Conservation (phyloP, 106 monocot genomes). For the Allium fistulosum region DNA sequence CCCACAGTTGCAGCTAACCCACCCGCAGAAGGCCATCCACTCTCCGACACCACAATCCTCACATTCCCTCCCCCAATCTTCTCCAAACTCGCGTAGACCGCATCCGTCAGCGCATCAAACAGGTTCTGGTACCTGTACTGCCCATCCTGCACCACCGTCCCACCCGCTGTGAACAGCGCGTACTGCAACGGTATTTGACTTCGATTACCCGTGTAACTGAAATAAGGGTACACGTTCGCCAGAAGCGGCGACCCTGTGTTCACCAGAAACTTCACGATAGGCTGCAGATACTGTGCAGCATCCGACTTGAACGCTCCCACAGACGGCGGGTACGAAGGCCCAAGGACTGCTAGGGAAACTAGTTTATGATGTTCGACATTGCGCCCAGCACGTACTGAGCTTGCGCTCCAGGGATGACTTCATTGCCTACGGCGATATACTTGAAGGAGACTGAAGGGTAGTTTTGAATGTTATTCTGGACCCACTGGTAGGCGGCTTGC, state of each 20-base stretch:
- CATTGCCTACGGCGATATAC: slow-evolving; percentile 36
- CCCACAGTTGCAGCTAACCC: background rate
- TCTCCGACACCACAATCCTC: slow-evolving; percentile 10
- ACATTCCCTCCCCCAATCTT: slow-evolving; percentile 3
- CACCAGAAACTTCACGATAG: slow-evolving; percentile 3
- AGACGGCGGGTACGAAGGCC: slow-evolving; percentile 6
- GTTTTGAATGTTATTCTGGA: slow-evolving; percentile 4
- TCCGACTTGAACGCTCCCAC: background rate
- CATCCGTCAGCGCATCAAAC: slow-evolving; percentile 14
- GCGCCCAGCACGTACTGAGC: slow-evolving; percentile 4
- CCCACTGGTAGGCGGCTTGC: background rate
- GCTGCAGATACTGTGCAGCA: background rate
- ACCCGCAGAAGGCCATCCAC: slow-evolving; percentile 16
- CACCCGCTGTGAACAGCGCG: slow-evolving; percentile 9
- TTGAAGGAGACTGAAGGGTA: slow-evolving; percentile 15
- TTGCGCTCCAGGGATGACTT: slow-evolving; percentile 17
- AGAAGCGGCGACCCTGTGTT: background rate
- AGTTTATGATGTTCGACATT: slow-evolving; percentile 4
- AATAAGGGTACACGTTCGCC: slow-evolving; percentile 16
- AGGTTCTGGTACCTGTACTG: slow-evolving; percentile 5
- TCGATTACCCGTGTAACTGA: background rate
- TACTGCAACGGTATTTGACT: slow-evolving; percentile 4
- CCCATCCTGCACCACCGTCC: slow-evolving; percentile 6
- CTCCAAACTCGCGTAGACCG: slow-evolving; percentile 8
- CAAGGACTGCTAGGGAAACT: slow-evolving; percentile 2